Conservation (phyloP, 768 basidiomycete genomes). For the Vararia minispora region DNA sequence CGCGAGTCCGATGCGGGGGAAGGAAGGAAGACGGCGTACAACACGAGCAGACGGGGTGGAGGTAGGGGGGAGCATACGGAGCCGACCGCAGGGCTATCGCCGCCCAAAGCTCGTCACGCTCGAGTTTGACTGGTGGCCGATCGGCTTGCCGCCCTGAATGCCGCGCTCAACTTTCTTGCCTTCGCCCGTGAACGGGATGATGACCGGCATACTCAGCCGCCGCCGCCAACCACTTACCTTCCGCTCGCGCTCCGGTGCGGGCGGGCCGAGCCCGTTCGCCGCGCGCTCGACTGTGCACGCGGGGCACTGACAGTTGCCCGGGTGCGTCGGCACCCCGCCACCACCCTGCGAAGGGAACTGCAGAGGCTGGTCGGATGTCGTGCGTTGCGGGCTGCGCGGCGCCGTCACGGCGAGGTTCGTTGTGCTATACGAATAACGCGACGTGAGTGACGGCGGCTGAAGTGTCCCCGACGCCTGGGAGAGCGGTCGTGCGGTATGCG, state of each 20-base stretch:
- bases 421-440: slow-evolving; percentile 29
- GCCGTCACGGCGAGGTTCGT: slow-evolving; percentile 30
- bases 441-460: slow-evolving; percentile 12
- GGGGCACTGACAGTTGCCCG: slow-evolving; percentile 57
- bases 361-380: slow-evolving; percentile 15
- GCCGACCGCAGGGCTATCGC: background rate
- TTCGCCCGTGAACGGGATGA: slow-evolving; percentile 49
- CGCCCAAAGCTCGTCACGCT: slow-evolving; percentile 7
- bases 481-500: background rate
- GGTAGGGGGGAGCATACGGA: too few relatives aligned
- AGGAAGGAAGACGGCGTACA: too few relatives aligned
- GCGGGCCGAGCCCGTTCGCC: slow-evolving; percentile 23
- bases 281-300: slow-evolving; percentile 43
- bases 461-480: slow-evolving; percentile 7
- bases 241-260: slow-evolving; percentile 36
- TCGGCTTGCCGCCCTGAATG: slow-evolving; percentile 20
- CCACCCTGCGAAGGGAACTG: slow-evolving; percentile 17
- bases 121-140: slow-evolving; percentile 8
- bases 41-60: too few relatives aligned
- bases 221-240: slow-evolving; percentile 69
- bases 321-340: slow-evolving; percentile 30
- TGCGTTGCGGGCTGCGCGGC: slow-evolving; percentile 12
- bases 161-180: slow-evolving; percentile 8
- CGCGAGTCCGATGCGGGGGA: too few relatives aligned
- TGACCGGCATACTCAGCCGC: slow-evolving; percentile 63